Conservation (phyloP, 306 rosid species). For the Glycine soja region DNA sequence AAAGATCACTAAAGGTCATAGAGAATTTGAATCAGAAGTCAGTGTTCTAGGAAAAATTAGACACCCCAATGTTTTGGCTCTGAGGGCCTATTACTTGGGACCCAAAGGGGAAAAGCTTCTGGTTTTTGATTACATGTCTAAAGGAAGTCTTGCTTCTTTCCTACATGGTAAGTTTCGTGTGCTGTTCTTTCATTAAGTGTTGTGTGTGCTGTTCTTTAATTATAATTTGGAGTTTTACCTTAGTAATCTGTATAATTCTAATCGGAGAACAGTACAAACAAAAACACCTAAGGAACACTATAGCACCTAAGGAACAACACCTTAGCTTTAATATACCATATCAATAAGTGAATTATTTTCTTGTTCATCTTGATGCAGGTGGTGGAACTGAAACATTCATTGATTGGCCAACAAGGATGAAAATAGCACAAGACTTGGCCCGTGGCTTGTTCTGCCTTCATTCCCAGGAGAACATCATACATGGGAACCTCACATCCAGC, state of each 20-base stretch:
- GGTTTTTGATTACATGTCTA: conserved; percentile 76
- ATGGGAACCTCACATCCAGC: conserved; percentile 85
- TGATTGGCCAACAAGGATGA: conserved; percentile 85
- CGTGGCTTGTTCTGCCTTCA: conserved; percentile 73
- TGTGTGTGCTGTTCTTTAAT: not conserved
- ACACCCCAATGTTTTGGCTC: conserved; percentile 75
- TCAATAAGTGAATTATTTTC: not conserved
- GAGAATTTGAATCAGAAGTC: conserved; percentile 79
- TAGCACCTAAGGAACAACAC: too few species aligned
- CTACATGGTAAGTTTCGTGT: conserved; percentile 62
- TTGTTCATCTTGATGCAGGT: conserved; percentile 52
- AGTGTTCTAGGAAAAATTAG: conserved; percentile 66
- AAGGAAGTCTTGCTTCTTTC: conserved; percentile 70
- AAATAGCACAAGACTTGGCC: conserved; percentile 65
- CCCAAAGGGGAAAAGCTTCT: conserved; percentile 88
- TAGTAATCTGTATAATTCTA: not conserved
- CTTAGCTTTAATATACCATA: not conserved
- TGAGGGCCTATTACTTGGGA: conserved; percentile 77
- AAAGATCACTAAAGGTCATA: conserved; percentile 73
- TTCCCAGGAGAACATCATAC: conserved; percentile 66
- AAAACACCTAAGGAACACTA: too few species aligned
- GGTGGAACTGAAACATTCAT: conserved; percentile 64
- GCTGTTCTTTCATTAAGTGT: not conserved
- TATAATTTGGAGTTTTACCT: not conserved
- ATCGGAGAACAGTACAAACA: not conserved